Conservation (phyloP, 2,329 filamentous ascomycete species). For the Alternaria consortialis region DNA sequence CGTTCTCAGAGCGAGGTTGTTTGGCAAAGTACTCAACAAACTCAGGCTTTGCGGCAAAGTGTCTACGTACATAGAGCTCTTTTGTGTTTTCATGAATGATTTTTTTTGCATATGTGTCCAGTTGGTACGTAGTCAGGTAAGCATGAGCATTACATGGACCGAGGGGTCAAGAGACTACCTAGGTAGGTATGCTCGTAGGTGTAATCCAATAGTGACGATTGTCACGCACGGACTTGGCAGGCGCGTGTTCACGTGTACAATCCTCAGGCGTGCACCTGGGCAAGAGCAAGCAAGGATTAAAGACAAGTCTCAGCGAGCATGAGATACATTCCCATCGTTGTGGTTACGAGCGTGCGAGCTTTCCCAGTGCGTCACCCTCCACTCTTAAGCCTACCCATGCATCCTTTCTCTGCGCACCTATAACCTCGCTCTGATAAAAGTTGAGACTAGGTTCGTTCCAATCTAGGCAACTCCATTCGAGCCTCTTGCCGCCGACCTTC, state of each 20-base stretch:
- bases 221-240: neutral
- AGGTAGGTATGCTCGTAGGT: neutral
- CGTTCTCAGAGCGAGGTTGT: neutral
- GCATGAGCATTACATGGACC: neutral
- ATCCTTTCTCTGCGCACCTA: conserved; percentile 71
- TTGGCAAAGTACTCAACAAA: neutral
- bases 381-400: conserved; percentile 82
- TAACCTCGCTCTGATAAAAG: conserved; percentile 70
- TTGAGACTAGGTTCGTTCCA: conserved; percentile 92
- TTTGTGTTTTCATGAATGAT: neutral
- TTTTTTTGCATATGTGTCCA: neutral
- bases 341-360: conserved; percentile 57
- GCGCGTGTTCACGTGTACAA: neutral
- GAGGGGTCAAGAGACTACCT: neutral
- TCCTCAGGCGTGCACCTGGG: neutral
- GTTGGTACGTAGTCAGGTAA: neutral
- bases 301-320: neutral
- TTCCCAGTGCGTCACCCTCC: conserved; percentile 70
- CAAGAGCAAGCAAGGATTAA: neutral
- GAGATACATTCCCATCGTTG: neutral
- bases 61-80: neutral
- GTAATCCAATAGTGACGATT: neutral
- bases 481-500: conserved; percentile 73
- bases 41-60: neutral
- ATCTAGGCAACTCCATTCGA: conserved; percentile 92